Conservation (phyloP, 352 stramenopile species). For the Elongisporangium undulatum region DNA sequence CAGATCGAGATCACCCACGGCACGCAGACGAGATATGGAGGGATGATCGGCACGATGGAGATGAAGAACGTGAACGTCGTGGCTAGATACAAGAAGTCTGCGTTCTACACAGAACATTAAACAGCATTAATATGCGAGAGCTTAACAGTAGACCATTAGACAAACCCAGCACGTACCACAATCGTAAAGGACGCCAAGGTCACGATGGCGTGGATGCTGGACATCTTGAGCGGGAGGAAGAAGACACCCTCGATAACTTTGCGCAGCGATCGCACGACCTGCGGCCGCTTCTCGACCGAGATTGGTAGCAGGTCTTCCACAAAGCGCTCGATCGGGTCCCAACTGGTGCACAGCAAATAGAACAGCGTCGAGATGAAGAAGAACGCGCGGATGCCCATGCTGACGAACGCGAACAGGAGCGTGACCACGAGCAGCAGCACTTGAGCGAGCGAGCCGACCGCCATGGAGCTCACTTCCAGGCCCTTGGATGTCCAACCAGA, state of each 20-base stretch:
- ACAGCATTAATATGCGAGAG: neutral
- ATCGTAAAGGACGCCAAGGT: conserved; percentile 84
- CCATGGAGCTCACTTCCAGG: conserved; percentile 79
- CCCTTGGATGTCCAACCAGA: conserved; percentile 83
- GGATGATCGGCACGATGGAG: conserved; percentile 86
- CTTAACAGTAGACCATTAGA: conserved; percentile 4
- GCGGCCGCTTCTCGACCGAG: conserved; percentile 61
- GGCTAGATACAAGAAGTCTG: conserved; percentile 83
- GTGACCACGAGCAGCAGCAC: conserved; percentile 74
- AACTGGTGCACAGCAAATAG: conserved; percentile 83
- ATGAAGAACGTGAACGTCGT: conserved; percentile 87
- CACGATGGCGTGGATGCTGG: conserved; percentile 84
- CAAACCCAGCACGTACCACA: conserved; percentile 36
- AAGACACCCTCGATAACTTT: conserved; percentile 86
- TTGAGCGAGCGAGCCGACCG: conserved; percentile 77
- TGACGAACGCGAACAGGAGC: conserved; percentile 82
- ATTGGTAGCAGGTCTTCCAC: conserved; percentile 77
- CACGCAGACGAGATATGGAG: conserved; percentile 80
- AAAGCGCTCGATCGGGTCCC: conserved; percentile 83
- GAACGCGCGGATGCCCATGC: conserved; percentile 77
- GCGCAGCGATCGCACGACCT: conserved; percentile 63
- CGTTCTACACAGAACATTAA: conserved; percentile 33
- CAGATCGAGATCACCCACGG: conserved; percentile 80
- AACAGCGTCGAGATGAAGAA: conserved; percentile 89
- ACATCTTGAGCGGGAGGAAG: conserved; percentile 87